These are phyloP conservation scores for Turritis glabra DNA, from an alignment of 345 rosid species.

Conservation along the genomic window DNA sequence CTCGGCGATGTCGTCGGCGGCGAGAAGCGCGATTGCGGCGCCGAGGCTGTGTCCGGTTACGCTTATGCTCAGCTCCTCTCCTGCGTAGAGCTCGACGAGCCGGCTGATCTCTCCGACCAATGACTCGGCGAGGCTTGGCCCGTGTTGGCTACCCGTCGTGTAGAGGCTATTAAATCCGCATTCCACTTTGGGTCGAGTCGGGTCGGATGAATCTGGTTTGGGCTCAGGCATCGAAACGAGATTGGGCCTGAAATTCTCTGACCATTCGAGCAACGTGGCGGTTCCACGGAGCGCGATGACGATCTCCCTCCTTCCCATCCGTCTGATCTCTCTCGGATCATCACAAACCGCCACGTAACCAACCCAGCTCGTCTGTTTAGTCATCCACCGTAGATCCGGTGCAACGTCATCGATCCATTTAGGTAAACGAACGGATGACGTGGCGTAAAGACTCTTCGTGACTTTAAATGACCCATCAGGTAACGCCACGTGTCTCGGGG, in stretches of 20 bases:
- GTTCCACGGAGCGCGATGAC: constrained; percentile 97
- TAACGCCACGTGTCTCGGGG: constrained; percentile 61
- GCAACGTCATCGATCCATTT: constrained; percentile 82
- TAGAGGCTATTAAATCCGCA: constrained; percentile 81
- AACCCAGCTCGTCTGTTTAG: constrained; percentile 90
- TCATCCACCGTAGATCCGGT: constrained; percentile 91
- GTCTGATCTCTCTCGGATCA: constrained; percentile 73
- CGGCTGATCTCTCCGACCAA: constrained; percentile 56
- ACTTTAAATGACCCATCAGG: constrained; percentile 70
- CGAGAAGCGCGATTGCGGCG: constrained; percentile 79
- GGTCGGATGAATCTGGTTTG: constrained; percentile 21
- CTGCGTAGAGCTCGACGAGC: constrained; percentile 55
- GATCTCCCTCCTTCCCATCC: constrained; percentile 94
- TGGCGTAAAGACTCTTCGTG: constrained; percentile 83
- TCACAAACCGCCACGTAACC: constrained; percentile 95
- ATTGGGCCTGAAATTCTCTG: constrained; percentile 76
- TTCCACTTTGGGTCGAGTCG: constrained; percentile 61
- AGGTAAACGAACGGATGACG: constrained; percentile 83
- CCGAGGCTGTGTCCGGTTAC: constrained; percentile 95
- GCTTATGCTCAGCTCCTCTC: constrained; percentile 77
- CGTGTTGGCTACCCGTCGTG: constrained; percentile 53
- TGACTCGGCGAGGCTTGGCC: constrained; percentile 59
- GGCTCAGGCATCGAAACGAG: constrained; percentile 45
- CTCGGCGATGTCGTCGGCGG: constrained; percentile 66
- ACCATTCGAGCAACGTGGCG: constrained; percentile 93